phyloP scores from a whole-genome alignment of 805 yeast species.

The Yarrowia divulgata region DNA sequence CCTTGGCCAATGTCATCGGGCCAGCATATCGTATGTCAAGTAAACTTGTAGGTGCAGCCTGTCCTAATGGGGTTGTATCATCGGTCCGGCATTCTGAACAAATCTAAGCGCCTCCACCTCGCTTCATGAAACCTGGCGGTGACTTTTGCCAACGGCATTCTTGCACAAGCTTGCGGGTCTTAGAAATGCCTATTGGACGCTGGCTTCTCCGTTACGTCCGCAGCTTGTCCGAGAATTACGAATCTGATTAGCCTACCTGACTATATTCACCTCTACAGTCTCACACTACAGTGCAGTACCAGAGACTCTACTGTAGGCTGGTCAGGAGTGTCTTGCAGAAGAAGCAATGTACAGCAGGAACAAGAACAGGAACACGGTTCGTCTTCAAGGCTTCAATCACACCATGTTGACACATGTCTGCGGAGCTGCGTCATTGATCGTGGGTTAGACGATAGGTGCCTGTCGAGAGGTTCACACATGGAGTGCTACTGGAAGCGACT shows the following conservation, averaged over 20 bases:
- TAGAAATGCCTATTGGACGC: neutral
- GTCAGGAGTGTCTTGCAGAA: neutral
- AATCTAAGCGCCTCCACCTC: neutral
- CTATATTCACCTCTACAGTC: neutral
- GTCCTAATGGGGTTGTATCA: neutral
- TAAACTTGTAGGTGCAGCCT: conserved; percentile 2
- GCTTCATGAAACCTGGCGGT: neutral
- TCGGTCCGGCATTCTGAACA: neutral
- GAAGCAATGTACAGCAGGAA: neutral
- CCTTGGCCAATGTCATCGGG: neutral
- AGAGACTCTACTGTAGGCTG: conserved; percentile 4
- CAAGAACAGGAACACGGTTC: neutral
- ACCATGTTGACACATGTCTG: no score
- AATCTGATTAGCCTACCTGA: conserved; percentile 7
- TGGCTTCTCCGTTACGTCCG: conserved; percentile 4
- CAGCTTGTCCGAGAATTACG: neutral
- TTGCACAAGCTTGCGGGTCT: neutral
- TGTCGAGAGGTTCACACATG: no score
- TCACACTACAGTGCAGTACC: neutral
- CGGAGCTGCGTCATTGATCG: no score
- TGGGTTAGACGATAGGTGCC: no score
- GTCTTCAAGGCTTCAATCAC: no score
- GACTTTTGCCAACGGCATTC: neutral
- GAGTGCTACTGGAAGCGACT: no score
- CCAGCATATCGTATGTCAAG: neutral